Evolutionary conservation across 139 green algal species (phyloP), one percentile per base, ranked within the genome.

Genomic region (Chlamydomonas schloesseri): DNA sequence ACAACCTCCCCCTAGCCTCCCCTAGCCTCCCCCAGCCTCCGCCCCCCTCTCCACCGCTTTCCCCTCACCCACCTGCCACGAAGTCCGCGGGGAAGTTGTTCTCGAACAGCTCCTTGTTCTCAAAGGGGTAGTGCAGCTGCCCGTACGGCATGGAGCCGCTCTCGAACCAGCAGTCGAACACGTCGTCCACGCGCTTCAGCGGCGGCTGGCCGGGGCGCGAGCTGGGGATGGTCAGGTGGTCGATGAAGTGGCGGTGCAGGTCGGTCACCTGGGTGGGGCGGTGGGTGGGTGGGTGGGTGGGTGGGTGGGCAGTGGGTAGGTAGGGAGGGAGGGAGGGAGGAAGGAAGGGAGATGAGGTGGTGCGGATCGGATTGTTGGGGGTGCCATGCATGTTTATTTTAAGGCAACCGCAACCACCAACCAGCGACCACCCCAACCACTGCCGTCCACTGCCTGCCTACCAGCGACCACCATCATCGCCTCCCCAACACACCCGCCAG

Each of bases 91-190:
- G 97, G 89, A 99, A 99, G 90, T 95, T 96, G 60, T 29, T 46
- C 88, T 98, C 96, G 84, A 99, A 99, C 28, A 93, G 88, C 87
- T 98, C 91, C 90, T 96, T 96, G 95, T 99, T 99, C 93, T 99
- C 98, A 92, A 99, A 99, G 50, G 98, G 98, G 89, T 99, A 99
- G 93, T 99, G 98, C 90, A 96, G 83, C 93, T 96, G 91, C 55
- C 50, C 98, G 86, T 99, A 99, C 15, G 98, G 98, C 98, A 99
- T 99, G 82, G 88, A 94, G 46, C 98, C 98, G 15, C 78, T 95
- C 94, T 99, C 98, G 89, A 99, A 99, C 98, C 98, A 99, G 93
- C 98, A 99, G 92, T 99, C 98, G 92, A 99, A 99, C n/a, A 99
- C 98, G 57, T 98, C 96, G n/a, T 98, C 95, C 68, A 98, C 91